Percentiles rank a stretch among this genome's conserved stretches.
Conservation (phyloP, 2,329 filamentous ascomycete species). For the Lasiodiplodia gonubiensis region DNA sequence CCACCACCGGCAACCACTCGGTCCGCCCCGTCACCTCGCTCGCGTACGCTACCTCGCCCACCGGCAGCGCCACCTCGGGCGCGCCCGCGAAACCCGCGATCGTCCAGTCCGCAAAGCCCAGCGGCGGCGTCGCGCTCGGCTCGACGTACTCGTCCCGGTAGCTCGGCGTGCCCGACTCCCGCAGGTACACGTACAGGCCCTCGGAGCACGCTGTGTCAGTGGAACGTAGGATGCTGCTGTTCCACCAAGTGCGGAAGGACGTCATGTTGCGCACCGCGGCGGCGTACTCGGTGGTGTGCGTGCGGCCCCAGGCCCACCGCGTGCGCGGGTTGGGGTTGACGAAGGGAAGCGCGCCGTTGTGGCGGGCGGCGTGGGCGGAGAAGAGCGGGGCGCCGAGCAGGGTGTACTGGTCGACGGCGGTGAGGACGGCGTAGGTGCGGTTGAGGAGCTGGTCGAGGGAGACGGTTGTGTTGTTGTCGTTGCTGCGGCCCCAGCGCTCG, state of each 20-base stretch:
- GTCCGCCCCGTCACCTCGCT: neutral
- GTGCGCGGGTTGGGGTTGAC: slow-evolving; percentile 2
- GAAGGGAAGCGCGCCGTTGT: neutral
- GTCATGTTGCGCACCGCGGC: neutral
- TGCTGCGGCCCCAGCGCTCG: neutral
- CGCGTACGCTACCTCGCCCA: neutral
- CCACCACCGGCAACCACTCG: neutral
- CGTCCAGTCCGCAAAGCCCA: neutral
- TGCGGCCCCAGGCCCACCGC: neutral
- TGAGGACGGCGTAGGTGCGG: slow-evolving; percentile 1
- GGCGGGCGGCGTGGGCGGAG: neutral
- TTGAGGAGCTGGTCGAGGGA: neutral
- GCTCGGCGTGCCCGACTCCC: neutral
- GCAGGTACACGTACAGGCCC: slow-evolving; percentile 3
- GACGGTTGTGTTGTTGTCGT: neutral
- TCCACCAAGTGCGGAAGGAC: neutral
- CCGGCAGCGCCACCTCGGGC: neutral
- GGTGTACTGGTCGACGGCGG: neutral
- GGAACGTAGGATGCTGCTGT: neutral
- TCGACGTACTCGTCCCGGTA: neutral
- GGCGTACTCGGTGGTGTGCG: neutral
- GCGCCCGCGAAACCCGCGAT: neutral
- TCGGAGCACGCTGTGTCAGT: neutral
- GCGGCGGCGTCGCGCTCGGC: neutral
- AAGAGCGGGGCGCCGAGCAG: neutral